phyloP scores from a whole-genome alignment of 805 yeast species.

The Barnettozyma siamensis region DNA sequence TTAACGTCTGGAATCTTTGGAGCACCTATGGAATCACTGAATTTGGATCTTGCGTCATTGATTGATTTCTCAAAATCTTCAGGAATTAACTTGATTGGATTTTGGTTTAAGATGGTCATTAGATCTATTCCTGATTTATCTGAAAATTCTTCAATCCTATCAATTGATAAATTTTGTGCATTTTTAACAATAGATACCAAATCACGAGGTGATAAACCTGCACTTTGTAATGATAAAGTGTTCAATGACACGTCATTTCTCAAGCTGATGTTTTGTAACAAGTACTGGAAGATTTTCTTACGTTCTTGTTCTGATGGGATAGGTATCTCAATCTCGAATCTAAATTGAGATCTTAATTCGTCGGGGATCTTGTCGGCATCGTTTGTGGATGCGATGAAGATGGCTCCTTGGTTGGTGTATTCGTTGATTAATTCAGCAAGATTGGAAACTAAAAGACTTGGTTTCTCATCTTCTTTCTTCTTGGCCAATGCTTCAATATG shows the following conservation, averaged over 20 bases:
- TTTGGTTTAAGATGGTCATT: slow-evolving; percentile 33
- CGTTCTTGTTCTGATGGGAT: slow-evolving; percentile 83
- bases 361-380: slow-evolving; percentile 67
- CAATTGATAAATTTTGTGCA: slow-evolving; percentile 54
- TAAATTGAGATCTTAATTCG: slow-evolving; percentile 57
- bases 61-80: slow-evolving; percentile 66
- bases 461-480: slow-evolving; percentile 47
- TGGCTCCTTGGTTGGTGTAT: slow-evolving; percentile 36
- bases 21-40: slow-evolving; percentile 93
- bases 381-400: slow-evolving; percentile 61
- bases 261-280: slow-evolving; percentile 30
- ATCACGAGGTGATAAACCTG: slow-evolving; percentile 88
- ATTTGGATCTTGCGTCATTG: slow-evolving; percentile 76
- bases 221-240: slow-evolving; percentile 75
- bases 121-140: slow-evolving; percentile 11
- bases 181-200: slow-evolving; percentile 61
- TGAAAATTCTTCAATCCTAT: slow-evolving; percentile 35
- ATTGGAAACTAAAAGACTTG: slow-evolving; percentile 36
- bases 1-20: slow-evolving; percentile 91
- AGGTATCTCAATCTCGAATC: slow-evolving; percentile 68
- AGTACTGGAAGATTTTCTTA: slow-evolving; percentile 48
- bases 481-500: slow-evolving; percentile 76
- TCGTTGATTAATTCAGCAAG: slow-evolving; percentile 53
- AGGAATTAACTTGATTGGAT: slow-evolving; percentile 46
- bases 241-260: slow-evolving; percentile 49